Evolutionary conservation across 1,284 basidiomycete genomes (phyloP), one percentile per base, ranked within the genome.

Genomic region (Puccinia triticina): DNA sequence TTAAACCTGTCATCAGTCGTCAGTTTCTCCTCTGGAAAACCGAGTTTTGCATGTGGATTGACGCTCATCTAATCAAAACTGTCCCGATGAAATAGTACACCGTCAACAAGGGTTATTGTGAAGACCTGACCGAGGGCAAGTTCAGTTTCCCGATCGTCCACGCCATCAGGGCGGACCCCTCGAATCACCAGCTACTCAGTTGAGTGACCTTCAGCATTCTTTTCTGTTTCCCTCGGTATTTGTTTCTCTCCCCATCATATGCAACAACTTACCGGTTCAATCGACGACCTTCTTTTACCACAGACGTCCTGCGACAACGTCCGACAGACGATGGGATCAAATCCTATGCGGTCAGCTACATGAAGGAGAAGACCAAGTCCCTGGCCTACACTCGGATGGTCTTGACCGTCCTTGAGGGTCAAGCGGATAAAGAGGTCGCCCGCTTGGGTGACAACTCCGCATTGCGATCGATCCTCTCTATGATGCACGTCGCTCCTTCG

Each of bases 101-200:
- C 1, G 89, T 91, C 50, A 95, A 96, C 88, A 98, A 98, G 88
- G 95, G 95, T 7, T 98, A 94, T 86, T 93, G 93, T 8, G 96
- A 98, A 88, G 96, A 98, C 85, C 89, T 98, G 11, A 94, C 94
- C 0, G 96, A 98, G 88, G 96, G 96, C 1, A 98, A 98, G 87
- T 98, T 98, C 88, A 94, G 93, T 23, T 98, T 98, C 87, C 95
- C 95, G 0, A 90, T 98, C 82, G 92, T 98, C 0, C 96, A 98
- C 85, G 91, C 92, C 18, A 92, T 98, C 43, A 90, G 93, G 46
- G 90, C 92, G 16, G 91, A 96, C 85, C 88, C 88, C 16, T 89
- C 89, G 0, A 94, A 94, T 85, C 90, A 91, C 12, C 91, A 93
- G 87, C 89, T 97, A 48, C 88, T 96, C 71, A 96, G 94, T 95